Conservation (phyloP, 2,329 filamentous ascomycete genomes). For the Sporothrix euskadiensis region DNA sequence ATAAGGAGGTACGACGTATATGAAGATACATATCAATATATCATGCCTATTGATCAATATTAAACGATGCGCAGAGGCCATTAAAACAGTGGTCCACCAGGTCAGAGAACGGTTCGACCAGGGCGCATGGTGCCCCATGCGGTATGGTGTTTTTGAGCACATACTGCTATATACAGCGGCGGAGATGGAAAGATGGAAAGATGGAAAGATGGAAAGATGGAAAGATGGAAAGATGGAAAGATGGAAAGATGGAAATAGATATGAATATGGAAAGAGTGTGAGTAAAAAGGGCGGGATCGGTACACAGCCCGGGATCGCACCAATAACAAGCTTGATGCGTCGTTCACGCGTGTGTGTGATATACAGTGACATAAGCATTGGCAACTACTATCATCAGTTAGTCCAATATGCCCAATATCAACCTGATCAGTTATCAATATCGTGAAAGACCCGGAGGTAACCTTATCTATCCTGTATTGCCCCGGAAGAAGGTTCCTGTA, state of each 20-base stretch:
- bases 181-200: not conserved
- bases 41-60: not conserved
- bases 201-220: too few species aligned
- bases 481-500: constrained; percentile 17
- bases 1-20: not conserved
- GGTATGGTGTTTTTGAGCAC: not conserved
- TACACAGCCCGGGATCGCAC: constrained; percentile 13
- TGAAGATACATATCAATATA: not conserved
- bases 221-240: too few species aligned
- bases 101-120: constrained; percentile 3
- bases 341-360: not conserved
- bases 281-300: constrained; percentile 2
- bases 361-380: not conserved
- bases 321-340: not conserved
- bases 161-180: not conserved
- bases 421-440: not conserved
- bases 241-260: not conserved
- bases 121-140: not conserved
- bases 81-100: not conserved
- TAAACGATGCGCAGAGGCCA: not conserved
- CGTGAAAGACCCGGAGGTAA: not conserved
- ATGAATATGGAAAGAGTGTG: not conserved
- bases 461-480: constrained; percentile 5
- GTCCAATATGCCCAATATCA: not conserved
- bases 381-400: not conserved